Percentiles rank a stretch among this genome's conserved stretches.
Conservation (phyloP, 768 basidiomycete species). For the Lentinula sp. region DNA sequence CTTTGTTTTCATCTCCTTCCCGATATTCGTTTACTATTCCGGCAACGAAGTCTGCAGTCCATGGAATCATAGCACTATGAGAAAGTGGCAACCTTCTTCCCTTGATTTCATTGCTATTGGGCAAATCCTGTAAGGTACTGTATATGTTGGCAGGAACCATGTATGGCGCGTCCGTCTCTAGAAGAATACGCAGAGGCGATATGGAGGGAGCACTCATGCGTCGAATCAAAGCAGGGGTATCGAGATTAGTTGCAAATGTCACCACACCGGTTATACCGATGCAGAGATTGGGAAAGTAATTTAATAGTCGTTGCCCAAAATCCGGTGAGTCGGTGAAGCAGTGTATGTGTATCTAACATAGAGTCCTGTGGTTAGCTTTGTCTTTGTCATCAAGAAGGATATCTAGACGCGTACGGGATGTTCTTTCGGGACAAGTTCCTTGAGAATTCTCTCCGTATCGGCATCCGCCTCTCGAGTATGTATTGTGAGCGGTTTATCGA, state of each 20-base stretch:
- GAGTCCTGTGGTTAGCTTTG: neutral
- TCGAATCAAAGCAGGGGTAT: conserved; percentile 65
- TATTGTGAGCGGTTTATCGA: conserved; percentile 77
- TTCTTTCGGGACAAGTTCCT: conserved; percentile 65
- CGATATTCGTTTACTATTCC: conserved; percentile 20
- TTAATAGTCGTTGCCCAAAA: conserved; percentile 65
- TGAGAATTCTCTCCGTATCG: conserved; percentile 75
- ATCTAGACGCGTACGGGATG: conserved; percentile 42
- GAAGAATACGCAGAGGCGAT: conserved; percentile 41
- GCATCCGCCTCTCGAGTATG: conserved; percentile 85
- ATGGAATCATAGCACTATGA: conserved; percentile 80
- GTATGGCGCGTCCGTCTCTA: conserved; percentile 86
- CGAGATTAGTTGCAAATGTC: conserved; percentile 68
- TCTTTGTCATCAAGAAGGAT: neutral
- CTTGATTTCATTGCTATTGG: conserved; percentile 23
- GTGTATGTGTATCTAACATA: conserved; percentile 75
- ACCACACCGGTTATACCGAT: conserved; percentile 87
- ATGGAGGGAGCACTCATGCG: conserved; percentile 31
- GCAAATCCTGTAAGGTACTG: conserved; percentile 35
- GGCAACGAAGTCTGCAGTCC: conserved; percentile 76
- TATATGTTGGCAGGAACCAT: conserved; percentile 82
- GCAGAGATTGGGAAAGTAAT: conserved; percentile 74
- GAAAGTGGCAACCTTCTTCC: conserved; percentile 59
- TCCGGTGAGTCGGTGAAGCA: conserved; percentile 83
- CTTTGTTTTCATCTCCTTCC: conserved; percentile 24